phyloP scores from a whole-genome alignment of 345 rosid species.

The Populus tremula region DNA sequence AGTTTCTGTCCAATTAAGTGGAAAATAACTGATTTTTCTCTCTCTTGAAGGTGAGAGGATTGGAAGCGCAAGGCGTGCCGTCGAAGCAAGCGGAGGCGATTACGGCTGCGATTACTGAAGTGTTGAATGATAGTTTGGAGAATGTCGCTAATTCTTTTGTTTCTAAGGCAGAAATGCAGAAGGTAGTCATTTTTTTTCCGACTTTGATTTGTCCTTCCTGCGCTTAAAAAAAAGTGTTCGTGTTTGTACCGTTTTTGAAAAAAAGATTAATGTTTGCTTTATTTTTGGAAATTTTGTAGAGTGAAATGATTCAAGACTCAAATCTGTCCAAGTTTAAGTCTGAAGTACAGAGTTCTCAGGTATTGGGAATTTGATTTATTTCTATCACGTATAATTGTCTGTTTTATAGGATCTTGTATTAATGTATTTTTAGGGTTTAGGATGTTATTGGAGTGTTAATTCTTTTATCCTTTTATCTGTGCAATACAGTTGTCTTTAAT shows the following conservation, averaged over 20 bases:
- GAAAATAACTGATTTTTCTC: too few relatives aligned
- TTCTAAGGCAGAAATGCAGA: constrained; percentile 84
- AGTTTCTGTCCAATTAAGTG: not conserved
- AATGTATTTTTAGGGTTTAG: not conserved
- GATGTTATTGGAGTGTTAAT: not conserved
- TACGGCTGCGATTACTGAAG: constrained; percentile 78
- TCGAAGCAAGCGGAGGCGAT: constrained; percentile 93
- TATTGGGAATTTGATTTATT: constrained; percentile 16
- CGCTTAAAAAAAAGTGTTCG: not conserved
- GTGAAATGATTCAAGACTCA: constrained; percentile 73
- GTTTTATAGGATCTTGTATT: not conserved
- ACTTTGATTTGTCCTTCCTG: not conserved
- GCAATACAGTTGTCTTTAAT: not conserved
- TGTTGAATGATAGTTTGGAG: constrained; percentile 85
- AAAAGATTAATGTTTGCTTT: not conserved
- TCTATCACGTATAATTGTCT: not conserved
- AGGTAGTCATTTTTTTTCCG: constrained; percentile 36
- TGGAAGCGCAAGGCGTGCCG: constrained; percentile 88
- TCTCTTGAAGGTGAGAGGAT: constrained; percentile 59
- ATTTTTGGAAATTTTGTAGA: constrained; percentile 38
- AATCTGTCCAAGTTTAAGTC: constrained; percentile 81
- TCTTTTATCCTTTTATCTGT: not conserved
- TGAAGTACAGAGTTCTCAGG: constrained; percentile 85
- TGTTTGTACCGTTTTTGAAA: not conserved
- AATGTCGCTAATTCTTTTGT: constrained; percentile 79